phyloP scores from a whole-genome alignment of 768 basidiomycete genomes.

The Russula foetens region DNA sequence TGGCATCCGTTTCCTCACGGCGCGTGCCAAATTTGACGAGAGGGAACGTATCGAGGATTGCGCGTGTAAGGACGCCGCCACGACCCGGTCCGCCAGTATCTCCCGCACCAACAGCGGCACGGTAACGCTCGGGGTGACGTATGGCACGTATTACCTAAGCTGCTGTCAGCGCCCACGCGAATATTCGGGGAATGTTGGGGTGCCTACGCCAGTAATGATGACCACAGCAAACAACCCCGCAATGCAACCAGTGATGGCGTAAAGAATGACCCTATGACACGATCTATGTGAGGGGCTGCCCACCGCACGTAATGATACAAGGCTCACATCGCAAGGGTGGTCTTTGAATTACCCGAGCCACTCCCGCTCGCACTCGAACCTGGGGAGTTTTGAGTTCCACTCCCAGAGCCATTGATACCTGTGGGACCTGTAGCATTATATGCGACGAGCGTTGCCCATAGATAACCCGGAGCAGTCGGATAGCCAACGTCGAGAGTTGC shows the following conservation, averaged over 20 bases:
- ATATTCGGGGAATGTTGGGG: not conserved
- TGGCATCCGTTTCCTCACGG: slow-evolving; percentile 3
- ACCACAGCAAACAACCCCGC: slow-evolving; percentile 79
- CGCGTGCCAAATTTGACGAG: slow-evolving; percentile 70
- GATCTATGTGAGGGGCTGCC: slow-evolving; percentile 3
- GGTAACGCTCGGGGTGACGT: slow-evolving; percentile 87
- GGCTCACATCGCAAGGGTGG: slow-evolving; percentile 62
- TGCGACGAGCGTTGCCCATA: slow-evolving; percentile 62
- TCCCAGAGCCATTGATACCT: slow-evolving; percentile 19
- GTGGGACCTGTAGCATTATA: slow-evolving; percentile 46
- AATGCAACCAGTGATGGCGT: slow-evolving; percentile 84
- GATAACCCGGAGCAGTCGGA: slow-evolving; percentile 45
- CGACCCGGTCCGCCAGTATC: slow-evolving; percentile 35
- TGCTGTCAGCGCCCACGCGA: not conserved
- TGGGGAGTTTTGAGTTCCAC: slow-evolving; percentile 22
- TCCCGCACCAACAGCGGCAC: slow-evolving; percentile 32
- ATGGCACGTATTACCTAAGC: slow-evolving; percentile 68
- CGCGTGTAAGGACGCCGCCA: slow-evolving; percentile 52
- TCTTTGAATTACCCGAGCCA: slow-evolving; percentile 11
- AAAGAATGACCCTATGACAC: slow-evolving; percentile 63
- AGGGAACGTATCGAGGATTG: slow-evolving; percentile 94
- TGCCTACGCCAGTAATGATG: slow-evolving; percentile 71
- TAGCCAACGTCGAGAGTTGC: slow-evolving; percentile 35
- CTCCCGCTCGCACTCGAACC: too few species aligned
- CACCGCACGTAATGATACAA: not conserved